phyloP scores from a whole-genome alignment of 2,329 filamentous ascomycete genomes.

The Penicillium sclerotiorum region DNA sequence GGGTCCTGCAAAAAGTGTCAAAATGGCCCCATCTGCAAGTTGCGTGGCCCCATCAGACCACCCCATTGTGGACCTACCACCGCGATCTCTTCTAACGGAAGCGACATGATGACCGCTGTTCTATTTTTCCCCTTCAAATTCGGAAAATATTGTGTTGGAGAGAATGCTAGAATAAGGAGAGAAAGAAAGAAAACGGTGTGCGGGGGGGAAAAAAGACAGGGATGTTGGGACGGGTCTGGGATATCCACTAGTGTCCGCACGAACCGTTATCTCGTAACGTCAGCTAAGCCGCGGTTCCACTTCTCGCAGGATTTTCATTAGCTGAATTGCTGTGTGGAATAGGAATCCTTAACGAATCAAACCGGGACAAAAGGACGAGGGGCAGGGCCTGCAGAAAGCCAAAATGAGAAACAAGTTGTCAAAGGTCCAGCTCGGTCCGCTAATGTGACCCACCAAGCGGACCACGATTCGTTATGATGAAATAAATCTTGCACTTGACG shows the following conservation, averaged over 20 bases:
- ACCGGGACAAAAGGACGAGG: background rate
- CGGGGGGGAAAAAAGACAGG: background rate
- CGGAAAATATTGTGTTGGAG: background rate
- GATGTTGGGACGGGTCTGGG: no score
- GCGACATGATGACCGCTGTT: no score
- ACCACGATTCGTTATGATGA: background rate
- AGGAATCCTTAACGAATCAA: background rate
- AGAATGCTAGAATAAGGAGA: background rate
- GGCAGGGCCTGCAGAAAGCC: background rate
- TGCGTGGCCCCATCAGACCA: no score
- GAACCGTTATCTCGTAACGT: background rate
- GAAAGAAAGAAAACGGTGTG: background rate
- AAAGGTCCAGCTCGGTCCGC: background rate
- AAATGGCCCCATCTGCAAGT: background rate
- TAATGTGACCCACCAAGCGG: background rate
- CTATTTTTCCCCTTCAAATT: background rate
- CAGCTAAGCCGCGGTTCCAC: background rate
- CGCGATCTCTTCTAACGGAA: slow-evolving; percentile 6
- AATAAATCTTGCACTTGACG: no score
- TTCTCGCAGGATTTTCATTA: background rate
- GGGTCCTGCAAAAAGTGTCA: slow-evolving; percentile 10
- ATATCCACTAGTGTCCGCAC: background rate
- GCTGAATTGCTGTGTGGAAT: background rate
- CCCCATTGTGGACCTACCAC: slow-evolving; percentile 4
- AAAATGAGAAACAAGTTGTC: background rate